Percentiles rank a stretch among this genome's conserved stretches.
Evolutionary conservation across 441 rosid species (phyloP).

Genomic region (Gossypium laxum): DNA sequence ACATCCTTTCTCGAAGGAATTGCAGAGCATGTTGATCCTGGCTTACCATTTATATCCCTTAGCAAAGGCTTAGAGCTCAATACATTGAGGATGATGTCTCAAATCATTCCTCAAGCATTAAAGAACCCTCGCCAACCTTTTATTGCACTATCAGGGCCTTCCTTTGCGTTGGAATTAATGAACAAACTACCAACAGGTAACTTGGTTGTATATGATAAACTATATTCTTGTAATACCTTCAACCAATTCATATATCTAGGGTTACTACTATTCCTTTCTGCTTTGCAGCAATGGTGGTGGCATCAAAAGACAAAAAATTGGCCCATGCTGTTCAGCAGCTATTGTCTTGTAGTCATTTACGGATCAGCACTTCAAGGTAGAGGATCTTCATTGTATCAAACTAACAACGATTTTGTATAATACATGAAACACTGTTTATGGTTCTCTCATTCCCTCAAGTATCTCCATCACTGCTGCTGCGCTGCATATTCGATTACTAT

Average conservation of each 20-base stretch:
- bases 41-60: conserved; percentile 80
- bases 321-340: conserved; percentile 76
- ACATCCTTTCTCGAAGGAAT: conserved; percentile 67
- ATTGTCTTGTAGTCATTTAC: conserved; percentile 63
- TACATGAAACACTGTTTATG: neutral
- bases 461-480: neutral
- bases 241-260: conserved; percentile 3
- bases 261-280: neutral
- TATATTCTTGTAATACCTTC: neutral
- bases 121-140: conserved; percentile 77
- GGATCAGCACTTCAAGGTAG: conserved; percentile 86
- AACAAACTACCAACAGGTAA: conserved; percentile 77
- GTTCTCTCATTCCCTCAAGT: neutral
- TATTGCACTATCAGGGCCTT: conserved; percentile 77
- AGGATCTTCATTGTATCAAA: conserved; percentile 8
- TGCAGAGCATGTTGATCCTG: conserved; percentile 65
- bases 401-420: neutral
- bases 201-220: neutral
- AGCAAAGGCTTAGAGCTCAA: conserved; percentile 88
- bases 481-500: neutral
- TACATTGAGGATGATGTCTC: conserved; percentile 88
- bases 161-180: conserved; percentile 84
- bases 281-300: conserved; percentile 83
- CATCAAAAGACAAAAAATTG: conserved; percentile 77
- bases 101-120: conserved; percentile 65